A percentile compares a stretch with the other conserved stretches of the same genome.
Conservation (phyloP, 1,139 yeast genomes). For the Blastobotrys persicus region DNA sequence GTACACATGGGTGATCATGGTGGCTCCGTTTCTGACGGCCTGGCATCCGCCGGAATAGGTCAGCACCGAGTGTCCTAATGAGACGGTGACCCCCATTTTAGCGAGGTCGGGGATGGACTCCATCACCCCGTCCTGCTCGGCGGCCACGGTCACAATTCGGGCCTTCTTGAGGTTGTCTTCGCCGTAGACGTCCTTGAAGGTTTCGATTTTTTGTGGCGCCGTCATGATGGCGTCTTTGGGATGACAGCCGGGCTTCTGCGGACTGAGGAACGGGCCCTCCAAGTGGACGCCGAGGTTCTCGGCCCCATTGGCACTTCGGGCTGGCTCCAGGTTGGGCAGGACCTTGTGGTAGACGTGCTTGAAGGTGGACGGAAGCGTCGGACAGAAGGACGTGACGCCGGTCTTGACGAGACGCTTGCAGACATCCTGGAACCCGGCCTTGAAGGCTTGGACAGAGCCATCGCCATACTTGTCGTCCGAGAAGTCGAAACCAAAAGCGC, state of each 20-base stretch:
- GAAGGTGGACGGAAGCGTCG: constrained; percentile 58
- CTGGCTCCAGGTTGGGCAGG: constrained; percentile 46
- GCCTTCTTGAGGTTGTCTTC: constrained; percentile 46
- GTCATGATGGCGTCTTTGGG: constrained; percentile 55
- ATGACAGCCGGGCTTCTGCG: constrained; percentile 60
- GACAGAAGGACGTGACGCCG: constrained; percentile 61
- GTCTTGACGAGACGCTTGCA: constrained; percentile 43
- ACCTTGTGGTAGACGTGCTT: constrained; percentile 53
- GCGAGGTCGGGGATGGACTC: constrained; percentile 47
- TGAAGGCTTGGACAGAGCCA: constrained; percentile 35
- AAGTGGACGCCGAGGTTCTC: constrained; percentile 64
- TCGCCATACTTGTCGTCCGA: constrained; percentile 44
- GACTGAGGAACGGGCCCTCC: constrained; percentile 62
- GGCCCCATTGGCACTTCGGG: constrained; percentile 41
- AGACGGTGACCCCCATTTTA: constrained; percentile 43
- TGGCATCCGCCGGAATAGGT: constrained; percentile 49
- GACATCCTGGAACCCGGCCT: constrained; percentile 27
- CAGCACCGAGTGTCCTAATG: constrained; percentile 59
- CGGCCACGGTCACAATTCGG: constrained; percentile 59
- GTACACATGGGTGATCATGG: constrained; percentile 62
- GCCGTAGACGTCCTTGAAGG: constrained; percentile 49
- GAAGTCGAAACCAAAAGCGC: constrained; percentile 59
- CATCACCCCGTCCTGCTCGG: constrained; percentile 56
- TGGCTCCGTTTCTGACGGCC: constrained; percentile 54
- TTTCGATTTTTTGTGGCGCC: constrained; percentile 43